Conservation (phyloP, 2,329 filamentous ascomycete species). For the Penicillium sp. region DNA sequence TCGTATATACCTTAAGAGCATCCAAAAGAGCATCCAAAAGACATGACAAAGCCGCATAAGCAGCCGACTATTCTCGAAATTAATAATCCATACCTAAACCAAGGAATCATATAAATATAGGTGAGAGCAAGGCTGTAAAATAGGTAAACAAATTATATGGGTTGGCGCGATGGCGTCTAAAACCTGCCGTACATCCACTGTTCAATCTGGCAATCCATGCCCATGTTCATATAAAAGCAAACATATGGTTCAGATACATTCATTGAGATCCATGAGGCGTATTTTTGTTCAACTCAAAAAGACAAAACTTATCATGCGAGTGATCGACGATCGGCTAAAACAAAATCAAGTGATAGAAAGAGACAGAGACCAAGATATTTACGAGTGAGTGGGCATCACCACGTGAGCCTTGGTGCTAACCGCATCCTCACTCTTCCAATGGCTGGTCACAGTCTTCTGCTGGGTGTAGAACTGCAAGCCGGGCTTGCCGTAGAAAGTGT, state of each 20-base stretch:
- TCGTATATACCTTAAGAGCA: too few relatives aligned
- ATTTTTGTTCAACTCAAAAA: neutral
- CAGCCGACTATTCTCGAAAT: too few relatives aligned
- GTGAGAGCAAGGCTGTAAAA: too few relatives aligned
- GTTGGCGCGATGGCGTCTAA: too few relatives aligned
- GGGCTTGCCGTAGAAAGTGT: slow-evolving; percentile 91
- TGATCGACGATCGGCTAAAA: neutral
- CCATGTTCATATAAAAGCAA: neutral
- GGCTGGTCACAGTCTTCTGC: slow-evolving; percentile 91
- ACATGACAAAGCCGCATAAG: too few relatives aligned
- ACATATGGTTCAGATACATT: slow-evolving; percentile 1
- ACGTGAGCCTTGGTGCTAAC: slow-evolving; percentile 81
- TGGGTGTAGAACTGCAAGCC: slow-evolving; percentile 96
- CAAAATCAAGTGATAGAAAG: neutral
- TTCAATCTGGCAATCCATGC: slow-evolving; percentile 1
- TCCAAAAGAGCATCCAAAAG: too few relatives aligned
- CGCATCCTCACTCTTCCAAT: slow-evolving; percentile 85
- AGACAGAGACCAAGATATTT: neutral
- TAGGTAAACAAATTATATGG: too few relatives aligned
- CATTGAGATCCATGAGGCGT: slow-evolving; percentile 2
- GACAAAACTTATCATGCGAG: neutral
- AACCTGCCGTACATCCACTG: neutral
- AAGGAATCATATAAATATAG: too few relatives aligned
- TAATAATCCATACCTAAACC: too few relatives aligned
- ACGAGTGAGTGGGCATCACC: slow-evolving; percentile 74